phyloP scores from a whole-genome alignment of 2,329 filamentous ascomycete species.

The Botryosphaeria dothidea region DNA sequence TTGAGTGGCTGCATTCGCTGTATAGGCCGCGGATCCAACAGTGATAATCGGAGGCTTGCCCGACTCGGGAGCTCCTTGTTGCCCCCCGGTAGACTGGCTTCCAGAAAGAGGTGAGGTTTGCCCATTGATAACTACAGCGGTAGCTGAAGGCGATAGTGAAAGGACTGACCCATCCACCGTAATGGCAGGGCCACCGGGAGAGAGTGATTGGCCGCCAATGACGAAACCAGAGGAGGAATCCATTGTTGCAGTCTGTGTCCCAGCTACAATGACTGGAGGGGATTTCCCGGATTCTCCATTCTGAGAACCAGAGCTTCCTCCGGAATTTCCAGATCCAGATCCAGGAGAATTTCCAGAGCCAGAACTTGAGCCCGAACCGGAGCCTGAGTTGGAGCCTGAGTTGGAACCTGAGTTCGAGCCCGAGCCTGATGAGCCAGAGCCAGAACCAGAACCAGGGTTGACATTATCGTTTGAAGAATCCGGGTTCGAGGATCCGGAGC shows the following conservation, averaged over 20 bases:
- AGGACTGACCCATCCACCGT: slow-evolving; percentile 38
- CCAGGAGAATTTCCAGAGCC: background rate
- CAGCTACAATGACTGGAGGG: slow-evolving; percentile 22
- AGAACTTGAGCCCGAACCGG: slow-evolving; percentile 1
- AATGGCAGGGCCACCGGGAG: slow-evolving; percentile 36
- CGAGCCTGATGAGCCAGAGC: background rate
- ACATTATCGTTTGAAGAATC: background rate
- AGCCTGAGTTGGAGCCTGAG: background rate
- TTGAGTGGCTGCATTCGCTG: slow-evolving; percentile 48
- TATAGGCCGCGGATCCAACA: slow-evolving; percentile 41
- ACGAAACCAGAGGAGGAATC: slow-evolving; percentile 35
- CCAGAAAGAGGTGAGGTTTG: slow-evolving; percentile 26
- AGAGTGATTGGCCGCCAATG: slow-evolving; percentile 37
- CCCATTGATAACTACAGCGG: slow-evolving; percentile 37
- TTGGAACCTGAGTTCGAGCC: slow-evolving; percentile 24
- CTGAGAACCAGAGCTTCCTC: background rate
- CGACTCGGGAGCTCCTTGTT: slow-evolving; percentile 20
- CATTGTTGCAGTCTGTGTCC: slow-evolving; percentile 31
- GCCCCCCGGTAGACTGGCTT: slow-evolving; percentile 19
- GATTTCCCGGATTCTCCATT: background rate
- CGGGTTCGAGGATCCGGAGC: slow-evolving; percentile 14
- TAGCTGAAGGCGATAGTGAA: slow-evolving; percentile 36
- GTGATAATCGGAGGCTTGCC: slow-evolving; percentile 36
- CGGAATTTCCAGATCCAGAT: background rate
- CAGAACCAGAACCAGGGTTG: background rate